These are phyloP conservation scores for Mycena epipterygia DNA, from an alignment of 768 basidiomycete genomes.

Conservation along the genomic window DNA sequence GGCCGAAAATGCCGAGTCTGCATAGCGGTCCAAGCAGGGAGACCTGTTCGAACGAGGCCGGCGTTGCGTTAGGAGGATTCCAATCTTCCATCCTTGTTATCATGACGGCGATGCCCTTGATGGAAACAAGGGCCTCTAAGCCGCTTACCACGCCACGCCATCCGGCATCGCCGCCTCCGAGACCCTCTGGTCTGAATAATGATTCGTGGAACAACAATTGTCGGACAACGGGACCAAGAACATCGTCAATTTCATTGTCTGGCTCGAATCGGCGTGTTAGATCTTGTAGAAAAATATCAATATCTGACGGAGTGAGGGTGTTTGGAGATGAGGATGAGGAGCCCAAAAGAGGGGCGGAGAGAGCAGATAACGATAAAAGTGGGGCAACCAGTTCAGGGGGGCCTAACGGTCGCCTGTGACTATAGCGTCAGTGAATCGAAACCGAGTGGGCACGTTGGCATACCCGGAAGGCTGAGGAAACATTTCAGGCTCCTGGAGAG, in stretches of 20 bases:
- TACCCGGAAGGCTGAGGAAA: constrained; percentile 91
- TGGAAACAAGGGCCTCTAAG: constrained; percentile 81
- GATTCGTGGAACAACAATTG: constrained; percentile 74
- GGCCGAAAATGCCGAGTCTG: constrained; percentile 87
- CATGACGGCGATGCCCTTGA: constrained; percentile 88
- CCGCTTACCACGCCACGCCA: constrained; percentile 93
- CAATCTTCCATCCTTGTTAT: constrained; percentile 82
- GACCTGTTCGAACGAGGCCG: constrained; percentile 70
- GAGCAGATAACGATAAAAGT: constrained; percentile 80
- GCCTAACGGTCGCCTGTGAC: constrained; percentile 75
- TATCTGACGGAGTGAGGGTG: constrained; percentile 73
- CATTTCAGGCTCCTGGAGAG: constrained; percentile 93
- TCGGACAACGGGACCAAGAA: constrained; percentile 83
- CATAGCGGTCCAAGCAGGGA: constrained; percentile 89
- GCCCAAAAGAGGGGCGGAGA: constrained; percentile 75
- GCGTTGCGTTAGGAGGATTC: constrained; percentile 73
- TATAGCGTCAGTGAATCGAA: constrained; percentile 7
- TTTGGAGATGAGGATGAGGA: constrained; percentile 60
- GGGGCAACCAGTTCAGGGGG: constrained; percentile 84
- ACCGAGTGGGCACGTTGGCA: constrained; percentile 38
- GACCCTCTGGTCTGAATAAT: constrained; percentile 74
- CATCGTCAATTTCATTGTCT: constrained; percentile 80
- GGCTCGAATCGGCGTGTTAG: constrained; percentile 85
- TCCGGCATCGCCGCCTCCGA: constrained; percentile 78
- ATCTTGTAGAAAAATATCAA: constrained; percentile 88